phyloP scores from a whole-genome alignment of 306 rosid genomes.

The Casuarina glauca region DNA sequence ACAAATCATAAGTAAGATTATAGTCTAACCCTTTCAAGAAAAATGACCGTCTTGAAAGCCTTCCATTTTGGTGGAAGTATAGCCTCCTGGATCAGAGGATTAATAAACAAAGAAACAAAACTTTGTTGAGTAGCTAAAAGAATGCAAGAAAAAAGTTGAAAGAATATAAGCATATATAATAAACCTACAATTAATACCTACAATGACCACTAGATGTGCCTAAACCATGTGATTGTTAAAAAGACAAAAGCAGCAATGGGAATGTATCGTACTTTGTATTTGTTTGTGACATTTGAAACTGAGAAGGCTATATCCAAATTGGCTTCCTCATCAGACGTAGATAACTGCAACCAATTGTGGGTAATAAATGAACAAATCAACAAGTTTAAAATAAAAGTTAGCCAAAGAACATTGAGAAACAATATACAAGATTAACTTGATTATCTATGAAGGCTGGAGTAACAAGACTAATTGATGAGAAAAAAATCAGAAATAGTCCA shows the following conservation, averaged over 20 bases:
- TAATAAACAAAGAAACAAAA: neutral
- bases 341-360: slow-evolving; percentile 42
- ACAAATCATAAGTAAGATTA: neutral
- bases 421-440: neutral
- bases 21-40: slow-evolving; percentile 77
- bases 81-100: slow-evolving; percentile 63
- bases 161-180: slow-evolving; percentile 3
- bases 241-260: neutral
- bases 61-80: slow-evolving; percentile 81
- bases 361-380: neutral
- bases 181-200: neutral
- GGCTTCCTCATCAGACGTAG: slow-evolving; percentile 30
- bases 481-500: neutral
- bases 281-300: slow-evolving; percentile 55
- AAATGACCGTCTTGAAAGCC: slow-evolving; percentile 79
- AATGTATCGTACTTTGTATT: slow-evolving; percentile 55
- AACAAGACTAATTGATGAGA: neutral
- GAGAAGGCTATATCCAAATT: slow-evolving; percentile 40
- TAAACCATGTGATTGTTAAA: slow-evolving; percentile 17
- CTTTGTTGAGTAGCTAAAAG: neutral
- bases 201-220: neutral
- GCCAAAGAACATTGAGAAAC: neutral
- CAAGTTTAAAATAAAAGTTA: slow-evolving; percentile 8
- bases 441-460: neutral
- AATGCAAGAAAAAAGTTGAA: slow-evolving; percentile 11